phyloP scores from a whole-genome alignment of 2,329 filamentous ascomycete genomes.

The Colletotrichum tamarilloi region DNA sequence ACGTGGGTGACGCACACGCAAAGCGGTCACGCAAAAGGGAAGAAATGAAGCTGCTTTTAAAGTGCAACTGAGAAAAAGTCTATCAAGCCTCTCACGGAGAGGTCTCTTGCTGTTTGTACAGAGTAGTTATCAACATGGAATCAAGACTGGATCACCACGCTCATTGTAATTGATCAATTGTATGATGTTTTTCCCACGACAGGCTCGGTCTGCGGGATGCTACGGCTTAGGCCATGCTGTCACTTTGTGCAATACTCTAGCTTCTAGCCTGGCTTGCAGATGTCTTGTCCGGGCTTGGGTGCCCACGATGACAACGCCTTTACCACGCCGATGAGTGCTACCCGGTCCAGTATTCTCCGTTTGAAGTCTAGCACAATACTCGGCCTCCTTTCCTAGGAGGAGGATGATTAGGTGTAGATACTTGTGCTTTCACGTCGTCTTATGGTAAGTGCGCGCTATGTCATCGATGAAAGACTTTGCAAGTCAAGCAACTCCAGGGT shows the following conservation, averaged over 20 bases:
- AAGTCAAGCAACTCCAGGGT: neutral
- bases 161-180: neutral
- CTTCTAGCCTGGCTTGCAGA: no score
- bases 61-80: conserved; percentile 27
- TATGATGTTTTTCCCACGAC: neutral
- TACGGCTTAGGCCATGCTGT: no score
- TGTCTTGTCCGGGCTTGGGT: no score
- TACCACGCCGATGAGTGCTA: no score
- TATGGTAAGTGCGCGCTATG: no score
- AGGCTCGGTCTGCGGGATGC: no score
- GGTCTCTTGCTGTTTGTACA: conserved; percentile 27
- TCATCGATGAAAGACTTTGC: neutral
- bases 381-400: no score
- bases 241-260: no score
- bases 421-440: neutral
- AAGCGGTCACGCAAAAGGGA: conserved; percentile 18
- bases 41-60: conserved; percentile 6
- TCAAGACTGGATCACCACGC: conserved; percentile 34
- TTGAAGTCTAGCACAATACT: neutral
- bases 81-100: conserved; percentile 3
- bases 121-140: conserved; percentile 30
- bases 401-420: neutral
- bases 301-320: no score
- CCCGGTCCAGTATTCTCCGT: neutral
- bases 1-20: conserved; percentile 16